A percentile compares a stretch with the other conserved stretches of the same genome.
phyloP scores from a whole-genome alignment of 2,329 filamentous ascomycete species.

The Alternaria consortialis region DNA sequence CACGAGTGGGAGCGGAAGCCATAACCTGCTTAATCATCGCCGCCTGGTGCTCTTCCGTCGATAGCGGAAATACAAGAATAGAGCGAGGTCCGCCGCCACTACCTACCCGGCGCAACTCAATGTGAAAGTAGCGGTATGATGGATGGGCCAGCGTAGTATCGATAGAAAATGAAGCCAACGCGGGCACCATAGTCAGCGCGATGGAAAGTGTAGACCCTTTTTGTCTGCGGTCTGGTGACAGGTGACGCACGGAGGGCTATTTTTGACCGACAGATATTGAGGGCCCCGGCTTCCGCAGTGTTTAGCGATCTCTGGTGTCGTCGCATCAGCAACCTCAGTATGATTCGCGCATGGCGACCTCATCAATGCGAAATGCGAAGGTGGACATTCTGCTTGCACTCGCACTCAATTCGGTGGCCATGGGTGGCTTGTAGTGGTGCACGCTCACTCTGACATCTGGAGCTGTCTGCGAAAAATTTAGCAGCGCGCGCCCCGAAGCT shows the following conservation, averaged over 20 bases:
- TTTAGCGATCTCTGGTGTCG: constrained; percentile 35
- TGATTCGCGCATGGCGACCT: constrained; percentile 15
- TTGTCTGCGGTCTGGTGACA: constrained; percentile 25
- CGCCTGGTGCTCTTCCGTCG: background rate
- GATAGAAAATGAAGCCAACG: constrained; percentile 12
- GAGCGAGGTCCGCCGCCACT: constrained; percentile 6
- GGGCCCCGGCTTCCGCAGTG: constrained; percentile 27
- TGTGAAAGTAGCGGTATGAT: constrained; percentile 12
- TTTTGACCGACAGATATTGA: constrained; percentile 38
- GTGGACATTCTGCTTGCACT: background rate
- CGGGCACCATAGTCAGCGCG: constrained; percentile 13
- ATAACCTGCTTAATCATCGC: background rate
- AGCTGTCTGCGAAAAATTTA: constrained; percentile 9
- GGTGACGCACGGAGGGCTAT: constrained; percentile 36
- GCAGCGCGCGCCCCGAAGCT: constrained; percentile 20
- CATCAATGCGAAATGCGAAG: background rate
- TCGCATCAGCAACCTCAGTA: constrained; percentile 31
- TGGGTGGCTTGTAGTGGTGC: background rate
- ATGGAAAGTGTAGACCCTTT: constrained; percentile 11
- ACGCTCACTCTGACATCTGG: constrained; percentile 1
- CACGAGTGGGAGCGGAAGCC: background rate
- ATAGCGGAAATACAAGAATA: constrained; percentile 13
- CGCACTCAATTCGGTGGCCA: background rate
- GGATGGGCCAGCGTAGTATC: constrained; percentile 21
- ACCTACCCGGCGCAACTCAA: constrained; percentile 5